Evolutionary conservation across 176 grass and related monocot genomes (phyloP).

Genomic region (Eragrostis curvula): DNA sequence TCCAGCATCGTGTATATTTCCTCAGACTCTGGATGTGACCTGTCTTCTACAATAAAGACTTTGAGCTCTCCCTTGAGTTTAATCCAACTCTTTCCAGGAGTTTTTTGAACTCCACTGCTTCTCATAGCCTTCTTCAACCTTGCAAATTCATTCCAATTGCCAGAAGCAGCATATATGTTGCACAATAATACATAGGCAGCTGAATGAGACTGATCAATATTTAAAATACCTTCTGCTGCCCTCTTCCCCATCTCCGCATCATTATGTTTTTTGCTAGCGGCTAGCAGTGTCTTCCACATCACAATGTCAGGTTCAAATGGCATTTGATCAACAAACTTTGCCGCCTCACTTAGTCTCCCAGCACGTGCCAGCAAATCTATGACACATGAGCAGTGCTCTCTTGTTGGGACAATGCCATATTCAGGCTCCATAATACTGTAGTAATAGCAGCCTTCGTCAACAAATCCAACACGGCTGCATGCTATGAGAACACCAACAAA

Average conservation of each 20-base stretch:
- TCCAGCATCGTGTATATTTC: conserved; percentile 77
- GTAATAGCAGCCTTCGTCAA: conserved; percentile 75
- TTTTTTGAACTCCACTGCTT: conserved; percentile 69
- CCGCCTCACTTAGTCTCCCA: conserved; percentile 84
- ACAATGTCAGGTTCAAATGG: conserved; percentile 69
- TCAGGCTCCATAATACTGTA: conserved; percentile 74
- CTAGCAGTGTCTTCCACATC: conserved; percentile 84
- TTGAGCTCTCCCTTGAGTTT: conserved; percentile 74
- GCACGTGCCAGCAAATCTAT: conserved; percentile 76
- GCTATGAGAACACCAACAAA: conserved; percentile 86
- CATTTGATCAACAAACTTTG: conserved; percentile 72
- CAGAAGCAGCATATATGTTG: conserved; percentile 88
- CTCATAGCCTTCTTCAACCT: conserved; percentile 70
- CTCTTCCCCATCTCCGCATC: conserved; percentile 79
- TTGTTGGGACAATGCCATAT: conserved; percentile 64
- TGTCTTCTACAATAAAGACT: conserved; percentile 80
- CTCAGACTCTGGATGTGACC: conserved; percentile 68
- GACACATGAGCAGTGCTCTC: conserved; percentile 79
- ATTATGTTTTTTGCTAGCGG: conserved; percentile 68
- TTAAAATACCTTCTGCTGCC: conserved; percentile 68
- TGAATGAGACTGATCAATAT: conserved; percentile 62
- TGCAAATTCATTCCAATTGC: conserved; percentile 77
- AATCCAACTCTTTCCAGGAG: conserved; percentile 85
- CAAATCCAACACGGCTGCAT: conserved; percentile 73
- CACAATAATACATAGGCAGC: conserved; percentile 84